Conservation (phyloP, 805 yeast species). For the Jamesozyma gamospora region DNA sequence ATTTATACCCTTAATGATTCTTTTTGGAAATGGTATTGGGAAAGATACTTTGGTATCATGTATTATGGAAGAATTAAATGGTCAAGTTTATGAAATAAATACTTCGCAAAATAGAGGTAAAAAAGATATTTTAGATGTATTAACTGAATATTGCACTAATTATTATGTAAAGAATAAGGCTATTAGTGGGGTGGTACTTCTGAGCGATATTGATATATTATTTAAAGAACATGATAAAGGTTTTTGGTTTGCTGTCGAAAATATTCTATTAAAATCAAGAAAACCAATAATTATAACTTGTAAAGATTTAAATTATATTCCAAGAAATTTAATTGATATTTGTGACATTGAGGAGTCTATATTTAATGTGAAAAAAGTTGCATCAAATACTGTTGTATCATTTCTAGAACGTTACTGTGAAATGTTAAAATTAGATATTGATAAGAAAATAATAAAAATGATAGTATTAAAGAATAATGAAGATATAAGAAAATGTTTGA, state of each 20-base stretch:
- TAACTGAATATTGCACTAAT: constrained; percentile 77
- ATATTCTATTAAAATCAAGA: constrained; percentile 48
- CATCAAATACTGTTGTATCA: constrained; percentile 17
- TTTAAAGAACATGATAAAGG: constrained; percentile 65
- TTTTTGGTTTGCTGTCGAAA: constrained; percentile 68
- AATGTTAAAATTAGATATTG: constrained; percentile 28
- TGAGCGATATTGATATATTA: constrained; percentile 79
- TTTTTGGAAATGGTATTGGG: constrained; percentile 69
- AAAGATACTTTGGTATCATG: constrained; percentile 69
- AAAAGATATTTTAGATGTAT: constrained; percentile 52
- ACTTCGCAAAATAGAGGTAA: constrained; percentile 64
- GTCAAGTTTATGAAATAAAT: constrained; percentile 75
- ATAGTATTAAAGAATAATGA: constrained; percentile 22
- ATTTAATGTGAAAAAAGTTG: constrained; percentile 23
- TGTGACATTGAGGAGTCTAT: constrained; percentile 36
- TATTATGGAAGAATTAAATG: constrained; percentile 48
- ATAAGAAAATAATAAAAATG: constrained; percentile 21
- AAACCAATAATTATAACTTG: constrained; percentile 68
- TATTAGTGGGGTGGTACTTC: constrained; percentile 55
- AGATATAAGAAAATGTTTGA: constrained; percentile 41
- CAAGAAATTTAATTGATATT: constrained; percentile 37
- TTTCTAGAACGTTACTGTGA: constrained; percentile 30
- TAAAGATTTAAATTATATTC: constrained; percentile 38
- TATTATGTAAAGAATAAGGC: constrained; percentile 52
- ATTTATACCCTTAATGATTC: constrained; percentile 53